A percentile compares a stretch with the other conserved stretches of the same genome.
These are phyloP conservation scores for Phytophthora idaei DNA, from an alignment of 352 stramenopile species.

Conservation along the genomic window DNA sequence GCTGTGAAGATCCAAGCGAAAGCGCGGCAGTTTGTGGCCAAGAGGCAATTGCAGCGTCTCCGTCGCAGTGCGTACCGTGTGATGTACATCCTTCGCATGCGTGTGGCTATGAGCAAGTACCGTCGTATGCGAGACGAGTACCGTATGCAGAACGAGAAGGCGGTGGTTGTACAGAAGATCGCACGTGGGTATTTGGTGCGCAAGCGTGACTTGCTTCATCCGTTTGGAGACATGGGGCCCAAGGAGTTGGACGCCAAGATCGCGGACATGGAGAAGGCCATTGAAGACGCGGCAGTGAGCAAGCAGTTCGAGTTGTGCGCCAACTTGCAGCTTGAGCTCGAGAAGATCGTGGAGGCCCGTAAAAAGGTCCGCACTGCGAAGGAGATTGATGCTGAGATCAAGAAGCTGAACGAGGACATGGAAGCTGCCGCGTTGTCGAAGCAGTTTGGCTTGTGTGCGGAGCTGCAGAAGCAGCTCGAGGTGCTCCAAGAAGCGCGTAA, in stretches of 20 bases:
- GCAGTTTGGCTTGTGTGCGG: conserved; percentile 81
- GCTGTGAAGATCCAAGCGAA: conserved; percentile 79
- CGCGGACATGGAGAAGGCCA: conserved; percentile 73
- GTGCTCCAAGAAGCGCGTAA: conserved; percentile 76
- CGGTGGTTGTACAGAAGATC: conserved; percentile 79
- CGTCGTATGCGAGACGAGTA: conserved; percentile 53
- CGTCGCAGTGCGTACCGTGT: conserved; percentile 69
- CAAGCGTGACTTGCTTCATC: conserved; percentile 76
- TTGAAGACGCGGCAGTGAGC: conserved; percentile 74
- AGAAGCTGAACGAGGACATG: conserved; percentile 78
- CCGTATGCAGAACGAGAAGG: conserved; percentile 52
- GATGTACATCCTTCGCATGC: conserved; percentile 59
- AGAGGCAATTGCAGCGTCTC: conserved; percentile 51
- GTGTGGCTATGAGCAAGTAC: conserved; percentile 74
- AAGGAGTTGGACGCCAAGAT: conserved; percentile 86
- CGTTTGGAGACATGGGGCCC: conserved; percentile 75
- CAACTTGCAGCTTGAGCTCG: conserved; percentile 83
- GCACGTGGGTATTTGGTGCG: conserved; percentile 73
- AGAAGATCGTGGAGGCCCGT: conserved; percentile 79
- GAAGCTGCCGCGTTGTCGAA: conserved; percentile 74
- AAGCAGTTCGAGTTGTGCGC: conserved; percentile 89
- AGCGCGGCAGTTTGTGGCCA: conserved; percentile 69
- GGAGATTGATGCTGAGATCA: conserved; percentile 84
- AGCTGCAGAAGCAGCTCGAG: conserved; percentile 83
- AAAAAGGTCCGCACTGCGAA: conserved; percentile 89